A percentile compares a stretch with the other conserved stretches of the same genome.
phyloP scores from a whole-genome alignment of 139 green algal species.

The Coccomyxa sp. region DNA sequence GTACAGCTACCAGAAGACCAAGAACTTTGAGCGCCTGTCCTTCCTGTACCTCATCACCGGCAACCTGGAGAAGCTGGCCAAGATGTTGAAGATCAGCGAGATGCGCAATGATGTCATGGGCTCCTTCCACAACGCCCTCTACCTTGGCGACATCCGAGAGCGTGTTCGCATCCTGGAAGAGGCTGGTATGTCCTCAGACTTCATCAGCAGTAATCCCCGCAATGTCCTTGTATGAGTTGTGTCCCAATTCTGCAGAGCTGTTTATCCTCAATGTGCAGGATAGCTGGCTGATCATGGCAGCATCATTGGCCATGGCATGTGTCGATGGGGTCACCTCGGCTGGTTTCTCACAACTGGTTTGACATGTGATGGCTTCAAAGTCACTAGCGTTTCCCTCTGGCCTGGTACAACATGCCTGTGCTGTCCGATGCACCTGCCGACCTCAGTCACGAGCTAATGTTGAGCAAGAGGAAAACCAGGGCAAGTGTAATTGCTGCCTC shows the following conservation, averaged over 20 bases:
- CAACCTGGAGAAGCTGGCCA: slow-evolving; percentile 85
- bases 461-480: too few relatives aligned
- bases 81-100: slow-evolving; percentile 99
- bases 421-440: too few relatives aligned
- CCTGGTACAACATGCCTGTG: too few relatives aligned
- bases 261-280: too few relatives aligned
- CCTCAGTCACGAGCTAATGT: too few relatives aligned
- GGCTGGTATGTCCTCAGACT: slow-evolving; percentile 17
- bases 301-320: neutral
- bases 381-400: too few relatives aligned
- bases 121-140: slow-evolving; percentile 97
- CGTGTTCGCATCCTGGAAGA: slow-evolving; percentile 84
- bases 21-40: slow-evolving; percentile 95
- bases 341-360: too few relatives aligned
- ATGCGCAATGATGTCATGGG: slow-evolving; percentile 92
- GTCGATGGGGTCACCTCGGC: too few relatives aligned
- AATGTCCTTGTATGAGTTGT: neutral
- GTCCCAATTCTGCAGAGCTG: too few relatives aligned
- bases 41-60: slow-evolving; percentile 99
- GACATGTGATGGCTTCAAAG: too few relatives aligned
- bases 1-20: slow-evolving; percentile 98
- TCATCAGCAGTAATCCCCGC: neutral
- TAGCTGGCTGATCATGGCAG: neutral
- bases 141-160: slow-evolving; percentile 89
- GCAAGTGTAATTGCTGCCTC: too few relatives aligned